Evolutionary conservation across 371 early-diverging fungal species (phyloP).

Genomic region (Haplosporangium sp.): DNA sequence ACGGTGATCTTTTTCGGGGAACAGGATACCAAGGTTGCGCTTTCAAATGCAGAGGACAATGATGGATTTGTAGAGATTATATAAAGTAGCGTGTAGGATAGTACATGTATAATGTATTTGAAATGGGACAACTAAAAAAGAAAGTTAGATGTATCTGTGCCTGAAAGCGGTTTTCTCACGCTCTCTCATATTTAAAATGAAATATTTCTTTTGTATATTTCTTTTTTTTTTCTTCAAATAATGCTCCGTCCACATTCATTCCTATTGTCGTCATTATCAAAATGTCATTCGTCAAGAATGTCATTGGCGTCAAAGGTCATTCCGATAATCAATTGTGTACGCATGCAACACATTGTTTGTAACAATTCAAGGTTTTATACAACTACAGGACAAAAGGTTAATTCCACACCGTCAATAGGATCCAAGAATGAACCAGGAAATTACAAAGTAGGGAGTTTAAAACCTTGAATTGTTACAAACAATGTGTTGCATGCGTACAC

Average conservation of each 20-base stretch:
- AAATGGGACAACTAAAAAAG: neutral
- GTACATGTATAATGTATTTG: no score
- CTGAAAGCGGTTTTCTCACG: no score
- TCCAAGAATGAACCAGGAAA: conserved; percentile 22
- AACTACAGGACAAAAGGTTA: no score
- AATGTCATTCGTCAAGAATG: neutral
- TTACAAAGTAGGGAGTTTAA: conserved; percentile 6
- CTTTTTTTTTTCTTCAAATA: neutral
- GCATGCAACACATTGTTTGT: no score
- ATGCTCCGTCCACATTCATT: neutral
- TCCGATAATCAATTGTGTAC: no score
- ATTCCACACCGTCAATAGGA: no score
- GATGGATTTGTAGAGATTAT: conserved; percentile 48
- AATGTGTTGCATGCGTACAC: no score
- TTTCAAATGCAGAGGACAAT: conserved; percentile 12
- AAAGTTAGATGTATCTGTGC: no score
- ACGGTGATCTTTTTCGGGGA: conserved; percentile 81
- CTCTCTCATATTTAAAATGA: neutral
- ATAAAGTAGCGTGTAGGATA: neutral
- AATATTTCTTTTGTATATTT: neutral
- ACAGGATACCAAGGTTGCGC: conserved; percentile 27
- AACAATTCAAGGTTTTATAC: no score
- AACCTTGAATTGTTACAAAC: no score
- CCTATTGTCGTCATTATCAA: neutral
- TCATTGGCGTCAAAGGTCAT: no score